A percentile compares a stretch with the other conserved stretches of the same genome.
These are phyloP conservation scores for Populus hybrid DNA, from an alignment of 441 rosid species.

Conservation along the genomic window DNA sequence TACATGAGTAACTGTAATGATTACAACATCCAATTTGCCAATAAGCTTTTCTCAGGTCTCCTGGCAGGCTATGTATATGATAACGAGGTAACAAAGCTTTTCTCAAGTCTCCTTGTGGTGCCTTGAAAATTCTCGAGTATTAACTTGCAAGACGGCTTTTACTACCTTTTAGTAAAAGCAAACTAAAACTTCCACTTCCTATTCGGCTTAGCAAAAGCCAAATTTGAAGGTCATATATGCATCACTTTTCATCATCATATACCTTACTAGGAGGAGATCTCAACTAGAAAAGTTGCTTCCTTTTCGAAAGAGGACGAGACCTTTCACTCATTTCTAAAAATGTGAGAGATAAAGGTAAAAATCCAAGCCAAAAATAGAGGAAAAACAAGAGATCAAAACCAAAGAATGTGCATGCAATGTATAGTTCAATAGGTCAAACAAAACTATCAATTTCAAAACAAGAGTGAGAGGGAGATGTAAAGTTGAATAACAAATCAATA, in stretches of 20 bases:
- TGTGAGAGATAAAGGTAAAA: neutral
- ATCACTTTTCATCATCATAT: neutral
- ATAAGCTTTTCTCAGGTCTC: no score
- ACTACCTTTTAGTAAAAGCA: neutral
- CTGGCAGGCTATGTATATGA: no score
- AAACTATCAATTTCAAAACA: neutral
- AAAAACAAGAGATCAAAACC: no score
- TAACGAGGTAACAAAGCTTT: no score
- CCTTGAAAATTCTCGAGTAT: no score
- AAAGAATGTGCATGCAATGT: neutral
- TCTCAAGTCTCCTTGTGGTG: no score
- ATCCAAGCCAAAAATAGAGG: neutral
- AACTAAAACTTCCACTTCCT: neutral
- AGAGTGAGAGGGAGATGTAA: neutral
- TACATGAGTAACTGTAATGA: no score
- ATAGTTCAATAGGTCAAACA: neutral
- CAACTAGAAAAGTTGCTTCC: neutral
- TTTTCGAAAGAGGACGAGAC: neutral
- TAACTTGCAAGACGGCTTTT: no score
- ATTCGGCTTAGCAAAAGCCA: neutral
- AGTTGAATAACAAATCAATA: neutral
- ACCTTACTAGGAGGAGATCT: neutral
- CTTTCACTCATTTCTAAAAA: neutral
- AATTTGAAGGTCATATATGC: neutral
- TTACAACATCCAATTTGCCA: no score